Percentiles rank a stretch among this genome's conserved stretches.
These are phyloP conservation scores for Malus orientalis DNA, from an alignment of 306 rosid species.

Conservation along the genomic window DNA sequence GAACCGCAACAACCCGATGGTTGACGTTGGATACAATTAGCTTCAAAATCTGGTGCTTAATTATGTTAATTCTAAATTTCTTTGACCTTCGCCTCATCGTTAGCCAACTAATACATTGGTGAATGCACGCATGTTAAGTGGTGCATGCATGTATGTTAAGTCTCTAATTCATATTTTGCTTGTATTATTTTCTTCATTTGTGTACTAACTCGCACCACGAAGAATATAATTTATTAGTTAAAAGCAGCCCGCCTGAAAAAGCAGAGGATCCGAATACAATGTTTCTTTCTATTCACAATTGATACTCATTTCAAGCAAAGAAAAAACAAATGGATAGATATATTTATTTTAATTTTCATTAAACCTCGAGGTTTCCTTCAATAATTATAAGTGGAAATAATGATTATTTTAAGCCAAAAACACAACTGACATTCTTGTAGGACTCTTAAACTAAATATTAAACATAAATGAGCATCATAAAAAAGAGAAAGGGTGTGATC, in stretches of 20 bases:
- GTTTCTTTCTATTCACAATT: background rate
- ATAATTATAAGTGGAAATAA: background rate
- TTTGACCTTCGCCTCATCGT: too few species aligned
- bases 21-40: too few species aligned
- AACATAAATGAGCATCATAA: background rate
- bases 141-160: too few species aligned
- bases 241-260: background rate
- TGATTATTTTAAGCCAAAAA: background rate
- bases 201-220: background rate
- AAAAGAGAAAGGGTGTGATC: background rate
- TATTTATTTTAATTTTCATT: background rate
- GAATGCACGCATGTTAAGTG: too few species aligned
- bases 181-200: background rate
- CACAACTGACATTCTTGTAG: background rate
- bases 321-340: background rate
- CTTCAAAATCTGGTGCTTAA: too few species aligned
- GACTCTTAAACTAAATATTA: background rate
- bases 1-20: too few species aligned
- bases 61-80: too few species aligned
- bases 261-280: background rate
- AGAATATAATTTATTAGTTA: background rate
- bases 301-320: background rate
- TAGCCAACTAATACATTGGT: too few species aligned
- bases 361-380: background rate
- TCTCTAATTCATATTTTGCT: too few species aligned